A percentile compares a stretch with the other conserved stretches of the same genome.
phyloP scores from a whole-genome alignment of 768 basidiomycete genomes.

The Scleroderma citrinum region DNA sequence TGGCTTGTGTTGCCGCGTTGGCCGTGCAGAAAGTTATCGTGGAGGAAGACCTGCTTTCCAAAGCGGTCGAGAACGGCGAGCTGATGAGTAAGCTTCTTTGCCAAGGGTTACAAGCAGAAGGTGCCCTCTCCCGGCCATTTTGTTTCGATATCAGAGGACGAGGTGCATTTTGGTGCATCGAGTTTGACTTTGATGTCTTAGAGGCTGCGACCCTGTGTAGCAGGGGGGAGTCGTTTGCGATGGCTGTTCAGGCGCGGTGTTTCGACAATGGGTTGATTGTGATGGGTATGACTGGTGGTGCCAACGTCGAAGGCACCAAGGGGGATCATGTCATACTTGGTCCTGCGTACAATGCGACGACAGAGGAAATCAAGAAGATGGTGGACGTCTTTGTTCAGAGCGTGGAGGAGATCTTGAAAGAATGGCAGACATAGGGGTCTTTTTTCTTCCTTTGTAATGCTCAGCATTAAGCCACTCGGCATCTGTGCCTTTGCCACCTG shows the following conservation, averaged over 20 bases:
- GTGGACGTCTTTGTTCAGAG: conserved; percentile 60
- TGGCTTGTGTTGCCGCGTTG: conserved; percentile 73
- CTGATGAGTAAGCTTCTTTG: conserved; percentile 53
- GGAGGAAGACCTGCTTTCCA: conserved; percentile 64
- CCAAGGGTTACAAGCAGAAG: conserved; percentile 48
- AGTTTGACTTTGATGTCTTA: conserved; percentile 61
- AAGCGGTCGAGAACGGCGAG: conserved; percentile 52
- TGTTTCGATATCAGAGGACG: conserved; percentile 79
- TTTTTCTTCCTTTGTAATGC: no score
- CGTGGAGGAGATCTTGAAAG: conserved; percentile 56
- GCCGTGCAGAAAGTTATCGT: conserved; percentile 74
- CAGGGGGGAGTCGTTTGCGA: conserved; percentile 52
- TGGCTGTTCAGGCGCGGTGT: conserved; percentile 63
- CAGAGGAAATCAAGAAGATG: conserved; percentile 62
- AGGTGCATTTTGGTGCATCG: conserved; percentile 80
- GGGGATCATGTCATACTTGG: conserved; percentile 73
- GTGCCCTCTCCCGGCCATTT: conserved; percentile 55
- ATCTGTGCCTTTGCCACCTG: background rate
- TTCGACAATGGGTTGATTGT: conserved; percentile 61
- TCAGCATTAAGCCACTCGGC: background rate
- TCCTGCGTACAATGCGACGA: conserved; percentile 75
- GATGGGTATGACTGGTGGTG: conserved; percentile 71
- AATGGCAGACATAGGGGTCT: conserved; percentile 18
- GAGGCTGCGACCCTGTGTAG: conserved; percentile 43
- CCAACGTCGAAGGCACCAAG: conserved; percentile 60